These are phyloP conservation scores for Bromus sterilis DNA, from an alignment of 176 grass and related monocot species.

Conservation along the genomic window DNA sequence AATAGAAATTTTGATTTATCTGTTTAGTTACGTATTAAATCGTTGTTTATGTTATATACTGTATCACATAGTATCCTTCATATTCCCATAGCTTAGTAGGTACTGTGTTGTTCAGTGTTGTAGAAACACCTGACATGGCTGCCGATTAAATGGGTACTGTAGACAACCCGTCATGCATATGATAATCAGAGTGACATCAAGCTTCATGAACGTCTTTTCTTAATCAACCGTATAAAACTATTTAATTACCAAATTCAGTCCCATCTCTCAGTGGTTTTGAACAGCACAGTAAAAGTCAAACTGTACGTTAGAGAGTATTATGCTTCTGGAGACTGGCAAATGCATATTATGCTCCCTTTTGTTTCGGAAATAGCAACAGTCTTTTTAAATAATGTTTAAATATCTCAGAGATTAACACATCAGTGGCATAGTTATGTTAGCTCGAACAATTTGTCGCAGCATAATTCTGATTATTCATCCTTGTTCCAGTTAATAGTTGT, in stretches of 20 bases:
- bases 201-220: background rate
- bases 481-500: background rate
- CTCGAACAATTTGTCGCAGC: background rate
- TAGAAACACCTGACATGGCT: background rate
- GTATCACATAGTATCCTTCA: background rate
- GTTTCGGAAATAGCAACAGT: background rate
- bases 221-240: background rate
- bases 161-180: background rate
- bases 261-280: background rate
- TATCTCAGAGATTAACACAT: background rate
- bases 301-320: background rate
- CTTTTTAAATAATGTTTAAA: background rate
- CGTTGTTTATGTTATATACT: background rate
- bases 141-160: background rate
- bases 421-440: background rate
- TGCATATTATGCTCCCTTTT: background rate
- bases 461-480: background rate
- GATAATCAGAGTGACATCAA: background rate
- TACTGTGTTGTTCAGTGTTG: background rate
- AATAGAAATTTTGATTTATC: background rate
- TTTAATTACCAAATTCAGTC: background rate
- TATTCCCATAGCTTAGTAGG: background rate
- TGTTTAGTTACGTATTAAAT: background rate
- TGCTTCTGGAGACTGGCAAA: background rate
- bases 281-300: background rate